phyloP scores from a whole-genome alignment of 148 eudicot genomes.

The Agrostemma githago region DNA sequence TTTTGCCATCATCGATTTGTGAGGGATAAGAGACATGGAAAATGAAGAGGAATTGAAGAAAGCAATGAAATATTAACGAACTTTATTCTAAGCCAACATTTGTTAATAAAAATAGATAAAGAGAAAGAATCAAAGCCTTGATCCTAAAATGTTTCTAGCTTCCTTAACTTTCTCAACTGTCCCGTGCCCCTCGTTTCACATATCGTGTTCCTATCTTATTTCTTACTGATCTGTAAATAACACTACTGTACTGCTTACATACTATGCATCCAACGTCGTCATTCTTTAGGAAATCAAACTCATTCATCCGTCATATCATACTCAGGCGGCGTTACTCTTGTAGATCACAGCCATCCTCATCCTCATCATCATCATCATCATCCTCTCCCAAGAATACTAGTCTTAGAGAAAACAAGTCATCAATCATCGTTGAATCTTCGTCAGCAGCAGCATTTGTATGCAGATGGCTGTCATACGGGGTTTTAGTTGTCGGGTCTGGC shows the following conservation, averaged over 20 bases:
- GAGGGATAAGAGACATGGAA: too few relatives aligned
- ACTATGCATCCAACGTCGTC: conserved; percentile 22
- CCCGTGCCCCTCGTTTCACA: not conserved
- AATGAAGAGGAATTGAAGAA: too few relatives aligned
- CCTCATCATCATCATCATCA: conserved; percentile 11
- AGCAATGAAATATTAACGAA: too few relatives aligned
- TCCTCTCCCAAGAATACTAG: not conserved
- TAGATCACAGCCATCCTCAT: conserved; percentile 15
- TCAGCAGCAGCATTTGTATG: not conserved
- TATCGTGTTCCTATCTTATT: not conserved
- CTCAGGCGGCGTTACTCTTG: conserved; percentile 12
- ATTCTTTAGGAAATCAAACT: conserved; percentile 15
- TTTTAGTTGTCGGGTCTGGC: conserved; percentile 42
- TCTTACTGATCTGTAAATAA: not conserved
- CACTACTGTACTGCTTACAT: not conserved
- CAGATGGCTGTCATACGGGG: conserved; percentile 32
- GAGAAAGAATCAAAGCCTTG: conserved; percentile 20
- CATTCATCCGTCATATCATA: conserved; percentile 11
- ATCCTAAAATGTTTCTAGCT: conserved; percentile 31
- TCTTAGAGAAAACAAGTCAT: not conserved
- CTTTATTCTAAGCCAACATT: too few relatives aligned
- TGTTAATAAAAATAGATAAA: not conserved
- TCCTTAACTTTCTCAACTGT: not conserved
- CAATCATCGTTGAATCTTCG: not conserved
- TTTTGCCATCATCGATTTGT: too few relatives aligned